Conservation (phyloP, 169 alveolate species). For the Perkinsus chesapeaki region DNA sequence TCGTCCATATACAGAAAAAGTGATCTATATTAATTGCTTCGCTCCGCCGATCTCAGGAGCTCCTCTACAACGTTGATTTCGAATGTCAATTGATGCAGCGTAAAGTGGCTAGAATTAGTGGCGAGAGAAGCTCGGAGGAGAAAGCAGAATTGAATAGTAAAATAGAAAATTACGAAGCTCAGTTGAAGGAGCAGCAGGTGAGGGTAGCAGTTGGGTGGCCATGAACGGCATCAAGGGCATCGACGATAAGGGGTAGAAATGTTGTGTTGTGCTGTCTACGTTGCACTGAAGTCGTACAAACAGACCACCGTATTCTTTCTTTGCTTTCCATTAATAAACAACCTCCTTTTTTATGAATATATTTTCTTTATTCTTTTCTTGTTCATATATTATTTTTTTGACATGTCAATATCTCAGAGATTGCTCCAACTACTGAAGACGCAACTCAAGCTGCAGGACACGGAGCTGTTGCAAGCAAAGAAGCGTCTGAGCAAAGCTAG, state of each 20-base stretch:
- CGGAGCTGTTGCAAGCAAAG: background rate
- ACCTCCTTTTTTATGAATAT: too few relatives aligned
- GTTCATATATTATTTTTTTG: too few relatives aligned
- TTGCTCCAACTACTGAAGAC: background rate
- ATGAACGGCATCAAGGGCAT: too few relatives aligned
- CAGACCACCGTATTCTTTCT: too few relatives aligned
- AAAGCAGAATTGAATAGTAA: conserved; percentile 63
- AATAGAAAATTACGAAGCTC: conserved; percentile 28
- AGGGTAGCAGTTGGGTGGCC: background rate
- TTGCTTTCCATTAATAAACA: background rate
- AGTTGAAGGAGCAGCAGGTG: background rate
- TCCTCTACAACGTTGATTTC: conserved; percentile 81
- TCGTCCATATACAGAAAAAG: conserved; percentile 69
- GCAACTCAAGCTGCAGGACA: background rate
- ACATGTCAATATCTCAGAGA: background rate
- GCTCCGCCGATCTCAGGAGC: conserved; percentile 71
- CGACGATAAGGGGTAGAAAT: too few relatives aligned
- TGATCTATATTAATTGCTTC: conserved; percentile 74
- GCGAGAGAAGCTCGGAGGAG: conserved; percentile 81
- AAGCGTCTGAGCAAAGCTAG: background rate
- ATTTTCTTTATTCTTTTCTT: too few relatives aligned
- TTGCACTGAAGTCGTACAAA: too few relatives aligned
- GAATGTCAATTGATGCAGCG: conserved; percentile 84
- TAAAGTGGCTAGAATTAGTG: conserved; percentile 75
- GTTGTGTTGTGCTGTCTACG: too few relatives aligned